Evolutionary conservation across 2,329 filamentous ascomycete genomes (phyloP).

Genomic region (Epicoccum sorghinum): DNA sequence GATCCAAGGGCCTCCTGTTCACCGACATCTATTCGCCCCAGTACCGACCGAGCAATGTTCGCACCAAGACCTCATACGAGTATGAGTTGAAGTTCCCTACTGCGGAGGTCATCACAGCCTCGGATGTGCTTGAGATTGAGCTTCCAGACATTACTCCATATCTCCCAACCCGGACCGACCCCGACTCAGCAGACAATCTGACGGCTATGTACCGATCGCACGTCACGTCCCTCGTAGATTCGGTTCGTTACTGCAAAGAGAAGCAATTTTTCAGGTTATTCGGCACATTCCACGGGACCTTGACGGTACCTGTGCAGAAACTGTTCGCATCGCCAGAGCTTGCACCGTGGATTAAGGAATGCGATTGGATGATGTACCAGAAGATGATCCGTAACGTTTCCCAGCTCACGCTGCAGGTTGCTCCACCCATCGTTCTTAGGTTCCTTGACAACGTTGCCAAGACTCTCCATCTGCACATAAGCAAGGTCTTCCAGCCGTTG

Average conservation of each 20-base stretch:
- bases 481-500: conserved; percentile 82
- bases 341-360: conserved; percentile 92
- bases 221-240: conserved; percentile 93
- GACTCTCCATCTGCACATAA: conserved; percentile 79
- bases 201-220: conserved; percentile 90
- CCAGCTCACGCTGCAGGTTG: conserved; percentile 86
- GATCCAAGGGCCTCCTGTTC: conserved; percentile 54
- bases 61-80: conserved; percentile 61
- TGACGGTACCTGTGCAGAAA: conserved; percentile 96
- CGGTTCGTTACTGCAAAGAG: conserved; percentile 93
- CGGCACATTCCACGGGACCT: conserved; percentile 91
- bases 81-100: conserved; percentile 69
- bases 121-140: conserved; percentile 72
- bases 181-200: conserved; percentile 83
- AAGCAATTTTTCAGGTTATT: conserved; percentile 96
- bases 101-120: conserved; percentile 60
- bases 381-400: conserved; percentile 94
- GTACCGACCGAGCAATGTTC: conserved; percentile 44
- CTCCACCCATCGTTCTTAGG: conserved; percentile 85
- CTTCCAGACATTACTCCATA: conserved; percentile 88
- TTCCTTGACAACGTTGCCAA: conserved; percentile 87
- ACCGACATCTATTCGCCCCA: conserved; percentile 53
- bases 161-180: conserved; percentile 80
- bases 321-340: conserved; percentile 81
- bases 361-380: conserved; percentile 94